Conservation (phyloP, 176 grass and related monocot genomes). For the Saccharum officinarum region DNA sequence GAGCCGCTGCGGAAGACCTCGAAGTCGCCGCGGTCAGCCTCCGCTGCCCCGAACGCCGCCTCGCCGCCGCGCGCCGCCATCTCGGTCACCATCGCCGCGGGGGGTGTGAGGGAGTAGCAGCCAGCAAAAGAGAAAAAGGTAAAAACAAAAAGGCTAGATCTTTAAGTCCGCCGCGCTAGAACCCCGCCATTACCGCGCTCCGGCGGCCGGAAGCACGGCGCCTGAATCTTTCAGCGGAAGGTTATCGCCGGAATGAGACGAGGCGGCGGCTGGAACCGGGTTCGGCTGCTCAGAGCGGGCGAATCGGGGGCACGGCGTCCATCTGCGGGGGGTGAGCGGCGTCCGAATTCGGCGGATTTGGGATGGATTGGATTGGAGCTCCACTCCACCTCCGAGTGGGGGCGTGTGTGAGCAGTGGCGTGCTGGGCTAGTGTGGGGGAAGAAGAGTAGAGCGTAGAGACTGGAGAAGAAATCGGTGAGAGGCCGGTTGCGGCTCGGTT, state of each 20-base stretch:
- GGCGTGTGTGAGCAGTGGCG: neutral
- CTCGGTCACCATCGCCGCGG: conserved; percentile 46
- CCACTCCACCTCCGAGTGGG: neutral
- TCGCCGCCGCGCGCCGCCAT: conserved; percentile 62
- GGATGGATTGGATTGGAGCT: conserved; percentile 38
- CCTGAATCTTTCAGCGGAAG: neutral
- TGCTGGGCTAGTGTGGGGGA: conserved; percentile 8
- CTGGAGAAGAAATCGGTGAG: conserved; percentile 16
- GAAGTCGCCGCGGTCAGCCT: conserved; percentile 57
- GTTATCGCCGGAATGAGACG: neutral
- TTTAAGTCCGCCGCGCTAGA: neutral
- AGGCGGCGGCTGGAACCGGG: neutral
- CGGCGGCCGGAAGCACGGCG: neutral
- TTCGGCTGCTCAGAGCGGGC: neutral
- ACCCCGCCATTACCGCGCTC: conserved; percentile 33
- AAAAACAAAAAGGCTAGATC: conserved; percentile 32
- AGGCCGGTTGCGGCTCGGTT: conserved; percentile 39
- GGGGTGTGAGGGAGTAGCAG: neutral
- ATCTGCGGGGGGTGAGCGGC: neutral
- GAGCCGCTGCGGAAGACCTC: conserved; percentile 80
- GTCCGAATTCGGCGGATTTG: conserved; percentile 28
- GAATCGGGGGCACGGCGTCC: conserved; percentile 22
- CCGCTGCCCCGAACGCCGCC: conserved; percentile 26
- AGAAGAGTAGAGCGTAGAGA: conserved; percentile 26
- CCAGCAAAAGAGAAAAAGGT: neutral